Conservation (phyloP, 305 asterid species). For the Nicotiana rustica region DNA sequence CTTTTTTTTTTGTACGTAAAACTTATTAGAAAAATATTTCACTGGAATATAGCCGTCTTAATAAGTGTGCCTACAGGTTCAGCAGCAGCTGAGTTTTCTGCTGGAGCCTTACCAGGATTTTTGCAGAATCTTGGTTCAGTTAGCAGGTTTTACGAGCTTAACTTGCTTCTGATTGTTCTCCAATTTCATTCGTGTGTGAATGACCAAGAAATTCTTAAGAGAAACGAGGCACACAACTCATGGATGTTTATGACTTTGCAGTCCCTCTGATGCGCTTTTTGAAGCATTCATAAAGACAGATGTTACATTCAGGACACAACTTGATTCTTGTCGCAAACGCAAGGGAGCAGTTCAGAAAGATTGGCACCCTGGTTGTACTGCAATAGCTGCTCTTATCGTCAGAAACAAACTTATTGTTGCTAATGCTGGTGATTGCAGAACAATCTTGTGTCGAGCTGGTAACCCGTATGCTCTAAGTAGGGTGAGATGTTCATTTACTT, state of each 20-base stretch:
- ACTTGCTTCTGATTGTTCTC: slow-evolving; percentile 26
- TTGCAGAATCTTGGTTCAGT: slow-evolving; percentile 58
- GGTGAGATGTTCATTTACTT: slow-evolving; percentile 57
- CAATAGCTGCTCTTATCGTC: slow-evolving; percentile 73
- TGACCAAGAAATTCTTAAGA: background rate
- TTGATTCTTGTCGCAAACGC: slow-evolving; percentile 56
- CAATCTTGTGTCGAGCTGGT: slow-evolving; percentile 81
- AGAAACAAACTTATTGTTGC: slow-evolving; percentile 83
- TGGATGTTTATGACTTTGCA: slow-evolving; percentile 42
- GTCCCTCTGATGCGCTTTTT: slow-evolving; percentile 75
- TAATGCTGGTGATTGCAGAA: slow-evolving; percentile 96
- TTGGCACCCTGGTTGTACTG: slow-evolving; percentile 97
- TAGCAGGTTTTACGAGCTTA: slow-evolving; percentile 53
- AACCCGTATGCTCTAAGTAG: slow-evolving; percentile 75
- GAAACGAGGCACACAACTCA: slow-evolving; percentile 10
- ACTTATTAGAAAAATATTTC: slow-evolving; percentile 21
- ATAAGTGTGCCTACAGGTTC: slow-evolving; percentile 62
- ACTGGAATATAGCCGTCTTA: background rate
- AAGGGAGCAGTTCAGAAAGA: slow-evolving; percentile 71
- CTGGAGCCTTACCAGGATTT: slow-evolving; percentile 84
- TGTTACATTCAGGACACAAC: slow-evolving; percentile 74
- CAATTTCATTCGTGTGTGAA: background rate
- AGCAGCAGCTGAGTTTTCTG: slow-evolving; percentile 95
- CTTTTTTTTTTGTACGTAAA: background rate
- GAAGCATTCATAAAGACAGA: slow-evolving; percentile 87